Evolutionary conservation across 2,329 filamentous ascomycete genomes (phyloP).

Genomic region (Fusarium avenaceum): DNA sequence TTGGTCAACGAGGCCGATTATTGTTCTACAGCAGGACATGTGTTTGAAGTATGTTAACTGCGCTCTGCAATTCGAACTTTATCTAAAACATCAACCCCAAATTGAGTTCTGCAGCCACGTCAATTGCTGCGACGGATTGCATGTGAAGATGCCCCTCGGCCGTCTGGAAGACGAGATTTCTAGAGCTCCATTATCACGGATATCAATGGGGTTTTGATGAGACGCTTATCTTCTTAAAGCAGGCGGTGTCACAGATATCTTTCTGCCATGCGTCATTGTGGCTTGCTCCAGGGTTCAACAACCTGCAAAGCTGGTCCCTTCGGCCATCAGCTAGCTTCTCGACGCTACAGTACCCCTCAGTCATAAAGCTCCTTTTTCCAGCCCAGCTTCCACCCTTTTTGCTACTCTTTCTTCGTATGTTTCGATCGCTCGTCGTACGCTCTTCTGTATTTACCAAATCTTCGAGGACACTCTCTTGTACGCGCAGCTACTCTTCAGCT

Average conservation of each 20-base stretch:
- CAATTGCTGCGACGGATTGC: conserved; percentile 15
- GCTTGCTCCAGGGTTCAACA: conserved; percentile 50
- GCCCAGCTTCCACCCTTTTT: conserved; percentile 8
- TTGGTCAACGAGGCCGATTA: not conserved
- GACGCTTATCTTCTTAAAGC: conserved; percentile 43
- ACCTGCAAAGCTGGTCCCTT: conserved; percentile 43
- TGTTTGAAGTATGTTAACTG: not conserved
- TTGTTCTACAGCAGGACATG: not conserved
- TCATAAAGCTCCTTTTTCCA: conserved; percentile 35
- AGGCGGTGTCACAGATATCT: conserved; percentile 46
- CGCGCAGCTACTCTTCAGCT: conserved; percentile 35
- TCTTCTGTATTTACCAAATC: conserved; percentile 31
- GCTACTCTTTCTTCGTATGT: conserved; percentile 38
- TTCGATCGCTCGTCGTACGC: conserved; percentile 40
- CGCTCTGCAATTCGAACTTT: not conserved
- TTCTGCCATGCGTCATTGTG: conserved; percentile 51
- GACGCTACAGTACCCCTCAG: conserved; percentile 40
- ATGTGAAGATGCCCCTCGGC: conserved; percentile 48
- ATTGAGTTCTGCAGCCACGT: conserved; percentile 1
- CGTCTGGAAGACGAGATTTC: conserved; percentile 25
- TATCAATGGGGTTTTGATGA: conserved; percentile 48
- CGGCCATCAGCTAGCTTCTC: conserved; percentile 28
- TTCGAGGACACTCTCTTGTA: conserved; percentile 33
- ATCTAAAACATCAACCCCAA: not conserved
- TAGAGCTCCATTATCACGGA: conserved; percentile 34